Evolutionary conservation across 2,329 filamentous ascomycete species (phyloP).

Genomic region (Sporothrix dimorphospora): DNA sequence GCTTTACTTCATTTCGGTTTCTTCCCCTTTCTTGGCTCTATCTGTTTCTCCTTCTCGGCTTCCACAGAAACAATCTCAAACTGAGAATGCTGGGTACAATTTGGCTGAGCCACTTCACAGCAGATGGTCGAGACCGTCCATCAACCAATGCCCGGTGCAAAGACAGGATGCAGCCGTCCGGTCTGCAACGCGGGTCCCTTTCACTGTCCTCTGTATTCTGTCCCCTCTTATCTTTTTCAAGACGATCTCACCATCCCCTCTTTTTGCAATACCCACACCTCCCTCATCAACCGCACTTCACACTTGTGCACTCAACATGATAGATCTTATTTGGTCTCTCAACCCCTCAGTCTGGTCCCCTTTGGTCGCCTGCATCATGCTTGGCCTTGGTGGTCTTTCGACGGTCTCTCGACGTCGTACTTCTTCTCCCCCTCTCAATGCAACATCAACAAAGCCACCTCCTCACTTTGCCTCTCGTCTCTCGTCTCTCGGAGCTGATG

Average conservation of each 20-base stretch:
- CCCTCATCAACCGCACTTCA: not conserved
- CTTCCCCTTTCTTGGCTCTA: not conserved
- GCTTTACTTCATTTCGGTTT: not conserved
- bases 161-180: not conserved
- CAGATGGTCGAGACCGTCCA: not conserved
- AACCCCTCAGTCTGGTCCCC: not conserved
- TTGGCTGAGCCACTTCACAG: not conserved
- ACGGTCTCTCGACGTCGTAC: constrained; percentile 3
- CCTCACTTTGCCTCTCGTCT: not conserved
- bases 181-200: not conserved
- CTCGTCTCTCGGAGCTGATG: not conserved
- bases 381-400: not conserved
- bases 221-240: too few relatives aligned
- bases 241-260: constrained; percentile 22
- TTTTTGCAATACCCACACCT: constrained; percentile 22
- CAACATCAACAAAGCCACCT: constrained; percentile 16
- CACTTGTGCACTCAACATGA: not conserved
- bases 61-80: constrained; percentile 8
- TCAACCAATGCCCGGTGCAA: not conserved
- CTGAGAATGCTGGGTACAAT: not conserved
- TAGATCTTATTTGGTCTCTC: not conserved
- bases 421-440: constrained; percentile 6
- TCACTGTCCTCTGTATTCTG: not conserved
- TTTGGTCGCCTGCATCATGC: not conserved
- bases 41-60: not conserved